A percentile compares a stretch with the other conserved stretches of the same genome.
Conservation (phyloP, 73 alveolate species). For the Blepharisma japonicum region DNA sequence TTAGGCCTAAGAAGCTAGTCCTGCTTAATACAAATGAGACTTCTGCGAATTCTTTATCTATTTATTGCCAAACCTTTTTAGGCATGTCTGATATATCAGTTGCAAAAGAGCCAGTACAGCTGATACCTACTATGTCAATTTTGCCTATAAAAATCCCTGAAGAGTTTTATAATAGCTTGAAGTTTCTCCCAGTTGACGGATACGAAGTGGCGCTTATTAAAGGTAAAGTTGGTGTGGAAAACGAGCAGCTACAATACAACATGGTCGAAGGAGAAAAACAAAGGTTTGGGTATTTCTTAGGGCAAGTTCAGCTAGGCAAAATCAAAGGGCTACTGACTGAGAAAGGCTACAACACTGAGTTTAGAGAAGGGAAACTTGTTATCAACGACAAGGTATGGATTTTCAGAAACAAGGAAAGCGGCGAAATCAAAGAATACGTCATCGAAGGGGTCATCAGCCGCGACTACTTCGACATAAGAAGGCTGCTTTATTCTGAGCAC, state of each 20-base stretch:
- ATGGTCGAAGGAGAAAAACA: background rate
- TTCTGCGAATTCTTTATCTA: background rate
- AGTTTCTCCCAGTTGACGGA: background rate
- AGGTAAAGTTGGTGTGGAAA: background rate
- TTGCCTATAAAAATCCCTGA: background rate
- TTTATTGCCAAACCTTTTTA: background rate
- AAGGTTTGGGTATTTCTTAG: conserved; percentile 20
- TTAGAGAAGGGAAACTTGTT: conserved; percentile 12
- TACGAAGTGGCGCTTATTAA: conserved; percentile 13
- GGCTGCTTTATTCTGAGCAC: conserved; percentile 4
- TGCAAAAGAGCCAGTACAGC: conserved; percentile 3
- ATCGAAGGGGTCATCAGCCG: conserved; percentile 18
- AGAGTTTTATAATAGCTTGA: conserved; percentile 9
- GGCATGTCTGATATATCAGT: background rate
- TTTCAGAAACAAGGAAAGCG: background rate
- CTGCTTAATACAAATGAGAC: background rate
- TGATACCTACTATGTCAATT: background rate
- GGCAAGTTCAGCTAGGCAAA: background rate
- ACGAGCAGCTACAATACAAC: background rate
- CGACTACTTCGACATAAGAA: conserved; percentile 18
- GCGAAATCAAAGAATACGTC: background rate
- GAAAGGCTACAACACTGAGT: conserved; percentile 17
- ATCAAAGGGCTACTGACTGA: background rate
- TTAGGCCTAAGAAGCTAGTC: background rate
- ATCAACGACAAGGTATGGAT: conserved; percentile 11